Percentiles rank a stretch among this genome's conserved stretches.
Conservation (phyloP, 768 basidiomycete genomes). For the Lentinus brumalis region DNA sequence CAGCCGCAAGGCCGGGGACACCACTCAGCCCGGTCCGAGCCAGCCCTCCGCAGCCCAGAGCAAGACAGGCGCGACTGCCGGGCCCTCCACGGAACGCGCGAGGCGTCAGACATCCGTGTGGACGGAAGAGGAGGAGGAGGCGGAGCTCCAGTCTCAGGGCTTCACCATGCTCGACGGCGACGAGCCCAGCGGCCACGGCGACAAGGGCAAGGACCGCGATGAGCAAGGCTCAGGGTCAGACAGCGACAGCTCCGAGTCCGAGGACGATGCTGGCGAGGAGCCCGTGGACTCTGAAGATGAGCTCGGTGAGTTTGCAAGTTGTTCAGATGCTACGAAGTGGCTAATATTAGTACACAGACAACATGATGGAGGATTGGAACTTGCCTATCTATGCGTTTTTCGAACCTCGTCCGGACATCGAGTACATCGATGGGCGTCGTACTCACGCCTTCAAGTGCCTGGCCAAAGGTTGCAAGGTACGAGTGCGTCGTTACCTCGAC, state of each 20-base stretch:
- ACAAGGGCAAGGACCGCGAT: too few relatives aligned
- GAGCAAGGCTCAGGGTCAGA: too few relatives aligned
- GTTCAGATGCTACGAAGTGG: too few relatives aligned
- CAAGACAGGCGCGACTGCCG: too few relatives aligned
- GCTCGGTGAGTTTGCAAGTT: neutral
- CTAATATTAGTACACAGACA: neutral
- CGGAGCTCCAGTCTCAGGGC: neutral
- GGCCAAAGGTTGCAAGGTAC: conserved; percentile 23
- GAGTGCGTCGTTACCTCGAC: conserved; percentile 27
- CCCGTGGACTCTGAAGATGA: neutral
- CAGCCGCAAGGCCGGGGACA: too few relatives aligned
- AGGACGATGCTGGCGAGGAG: too few relatives aligned
- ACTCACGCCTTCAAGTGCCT: conserved; percentile 34
- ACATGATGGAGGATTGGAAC: conserved; percentile 32
- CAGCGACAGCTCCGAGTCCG: too few relatives aligned
- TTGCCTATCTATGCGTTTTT: conserved; percentile 41
- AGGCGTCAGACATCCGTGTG: neutral
- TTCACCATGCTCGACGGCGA: neutral
- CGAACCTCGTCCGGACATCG: conserved; percentile 27
- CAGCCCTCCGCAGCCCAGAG: too few relatives aligned
- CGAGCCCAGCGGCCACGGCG: too few relatives aligned
- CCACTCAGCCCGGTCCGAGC: too few relatives aligned
- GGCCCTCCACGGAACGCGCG: too few relatives aligned
- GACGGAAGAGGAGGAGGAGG: neutral
- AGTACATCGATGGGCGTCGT: conserved; percentile 22